A percentile compares a stretch with the other conserved stretches of the same genome.
phyloP scores from a whole-genome alignment of 768 basidiomycete genomes.

The Saitozyma sp. region DNA sequence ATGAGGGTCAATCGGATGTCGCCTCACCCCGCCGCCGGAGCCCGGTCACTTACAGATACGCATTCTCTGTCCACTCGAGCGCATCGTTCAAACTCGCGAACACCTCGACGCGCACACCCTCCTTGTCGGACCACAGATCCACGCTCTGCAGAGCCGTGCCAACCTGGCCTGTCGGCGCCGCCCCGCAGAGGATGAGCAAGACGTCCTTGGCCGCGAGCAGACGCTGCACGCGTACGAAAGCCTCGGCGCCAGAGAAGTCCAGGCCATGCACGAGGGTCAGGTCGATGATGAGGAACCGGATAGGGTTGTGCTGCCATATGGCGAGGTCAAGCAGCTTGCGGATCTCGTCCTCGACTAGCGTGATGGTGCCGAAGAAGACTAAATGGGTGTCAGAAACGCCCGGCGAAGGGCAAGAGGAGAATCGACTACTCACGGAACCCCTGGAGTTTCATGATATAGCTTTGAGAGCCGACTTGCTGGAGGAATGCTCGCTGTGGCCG shows the following conservation, averaged over 20 bases:
- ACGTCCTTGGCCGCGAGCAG: slow-evolving; percentile 73
- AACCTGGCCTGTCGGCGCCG: slow-evolving; percentile 61
- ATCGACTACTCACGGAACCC: slow-evolving; percentile 56
- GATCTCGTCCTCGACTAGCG: slow-evolving; percentile 82
- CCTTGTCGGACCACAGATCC: slow-evolving; percentile 64
- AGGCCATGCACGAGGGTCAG: slow-evolving; percentile 81
- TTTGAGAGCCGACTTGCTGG: slow-evolving; percentile 88
- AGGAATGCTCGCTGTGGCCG: slow-evolving; percentile 84
- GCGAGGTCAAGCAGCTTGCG: slow-evolving; percentile 70
- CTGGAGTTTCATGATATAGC: slow-evolving; percentile 81
- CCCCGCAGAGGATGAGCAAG: slow-evolving; percentile 83
- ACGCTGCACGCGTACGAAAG: slow-evolving; percentile 86
- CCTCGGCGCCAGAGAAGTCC: slow-evolving; percentile 93
- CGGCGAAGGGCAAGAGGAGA: neutral
- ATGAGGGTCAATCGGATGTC: slow-evolving; percentile 14
- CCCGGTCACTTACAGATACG: slow-evolving; percentile 67
- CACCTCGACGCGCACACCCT: slow-evolving; percentile 74
- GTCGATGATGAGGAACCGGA: slow-evolving; percentile 88
- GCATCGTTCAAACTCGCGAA: slow-evolving; percentile 83
- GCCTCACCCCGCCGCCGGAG: slow-evolving; percentile 60
- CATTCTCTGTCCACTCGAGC: slow-evolving; percentile 97
- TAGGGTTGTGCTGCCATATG: slow-evolving; percentile 69
- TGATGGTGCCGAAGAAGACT: slow-evolving; percentile 69
- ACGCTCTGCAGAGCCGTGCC: slow-evolving; percentile 75
- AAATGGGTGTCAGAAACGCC: slow-evolving; percentile 49